Conservation (phyloP, 306 rosid genomes). For the Begonia fuchsioides region DNA sequence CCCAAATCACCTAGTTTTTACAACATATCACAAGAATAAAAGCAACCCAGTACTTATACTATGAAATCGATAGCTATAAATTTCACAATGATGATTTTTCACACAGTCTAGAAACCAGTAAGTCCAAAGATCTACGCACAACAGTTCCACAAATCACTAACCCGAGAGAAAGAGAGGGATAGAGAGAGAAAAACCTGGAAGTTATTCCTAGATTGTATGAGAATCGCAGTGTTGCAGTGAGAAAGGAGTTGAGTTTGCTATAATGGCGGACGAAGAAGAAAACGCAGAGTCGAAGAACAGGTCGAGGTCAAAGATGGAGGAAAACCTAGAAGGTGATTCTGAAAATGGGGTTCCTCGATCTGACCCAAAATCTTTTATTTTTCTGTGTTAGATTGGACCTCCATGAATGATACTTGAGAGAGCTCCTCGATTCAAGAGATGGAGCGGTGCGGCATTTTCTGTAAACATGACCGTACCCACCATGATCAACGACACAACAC, state of each 20-base stretch:
- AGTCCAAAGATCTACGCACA: too few species aligned
- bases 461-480: slow-evolving; percentile 22
- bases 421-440: slow-evolving; percentile 80
- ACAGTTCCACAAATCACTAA: not conserved
- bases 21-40: too few species aligned
- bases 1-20: too few species aligned
- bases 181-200: slow-evolving; percentile 37
- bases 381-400: slow-evolving; percentile 14
- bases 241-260: not conserved
- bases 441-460: slow-evolving; percentile 49
- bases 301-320: slow-evolving; percentile 7
- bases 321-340: slow-evolving; percentile 3
- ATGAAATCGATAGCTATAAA: too few species aligned
- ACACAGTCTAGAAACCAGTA: too few species aligned
- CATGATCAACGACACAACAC: slow-evolving; percentile 32
- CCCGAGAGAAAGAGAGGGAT: slow-evolving; percentile 5
- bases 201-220: not conserved
- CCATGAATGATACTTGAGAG: slow-evolving; percentile 26
- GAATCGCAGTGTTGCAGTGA: too few species aligned
- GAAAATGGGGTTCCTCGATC: slow-evolving; percentile 8
- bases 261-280: slow-evolving; percentile 15
- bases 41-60: too few species aligned
- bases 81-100: too few species aligned
- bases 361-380: slow-evolving; percentile 9
- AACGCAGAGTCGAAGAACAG: not conserved